A percentile compares a stretch with the other conserved stretches of the same genome.
Evolutionary conservation across 2,329 filamentous ascomycete species (phyloP).

Genomic region (Bisporella sp.): DNA sequence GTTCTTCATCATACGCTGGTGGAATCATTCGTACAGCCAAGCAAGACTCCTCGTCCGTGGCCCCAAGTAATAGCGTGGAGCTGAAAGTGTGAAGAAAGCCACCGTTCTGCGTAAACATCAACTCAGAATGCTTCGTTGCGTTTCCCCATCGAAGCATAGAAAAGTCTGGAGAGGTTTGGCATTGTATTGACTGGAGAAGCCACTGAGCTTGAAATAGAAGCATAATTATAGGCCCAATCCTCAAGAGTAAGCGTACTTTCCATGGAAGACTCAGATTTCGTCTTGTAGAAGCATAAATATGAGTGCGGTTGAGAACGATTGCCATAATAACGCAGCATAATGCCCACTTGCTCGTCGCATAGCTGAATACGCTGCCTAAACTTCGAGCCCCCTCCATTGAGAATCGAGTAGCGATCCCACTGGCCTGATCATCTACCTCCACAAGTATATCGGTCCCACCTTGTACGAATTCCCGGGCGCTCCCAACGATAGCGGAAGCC

Average conservation of each 20-base stretch:
- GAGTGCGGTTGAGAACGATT: slow-evolving; percentile 81
- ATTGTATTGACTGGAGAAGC: slow-evolving; percentile 80
- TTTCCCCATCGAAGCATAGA: slow-evolving; percentile 63
- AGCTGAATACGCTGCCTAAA: slow-evolving; percentile 81
- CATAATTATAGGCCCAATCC: slow-evolving; percentile 63
- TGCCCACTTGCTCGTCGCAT: slow-evolving; percentile 88
- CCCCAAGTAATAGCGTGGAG: slow-evolving; percentile 64
- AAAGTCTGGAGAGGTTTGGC: slow-evolving; percentile 77
- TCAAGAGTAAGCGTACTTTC: slow-evolving; percentile 62
- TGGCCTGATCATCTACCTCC: slow-evolving; percentile 35
- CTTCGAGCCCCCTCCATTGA: slow-evolving; percentile 57
- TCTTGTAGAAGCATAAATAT: slow-evolving; percentile 87
- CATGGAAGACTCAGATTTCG: slow-evolving; percentile 71
- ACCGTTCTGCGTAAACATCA: slow-evolving; percentile 65
- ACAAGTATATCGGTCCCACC: slow-evolving; percentile 22
- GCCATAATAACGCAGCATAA: slow-evolving; percentile 81
- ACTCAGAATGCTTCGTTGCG: slow-evolving; percentile 53
- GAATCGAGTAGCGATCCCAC: slow-evolving; percentile 38
- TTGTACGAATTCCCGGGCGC: slow-evolving; percentile 16
- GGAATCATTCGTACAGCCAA: slow-evolving; percentile 66
- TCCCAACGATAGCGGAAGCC: slow-evolving; percentile 36
- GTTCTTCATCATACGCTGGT: slow-evolving; percentile 37
- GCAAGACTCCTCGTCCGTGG: slow-evolving; percentile 70
- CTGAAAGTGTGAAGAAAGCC: slow-evolving; percentile 66
- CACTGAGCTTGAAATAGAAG: slow-evolving; percentile 61